Percentiles rank a stretch among this genome's conserved stretches.
These are phyloP conservation scores for Gossypium australe DNA, from an alignment of 345 rosid genomes.

Conservation along the genomic window DNA sequence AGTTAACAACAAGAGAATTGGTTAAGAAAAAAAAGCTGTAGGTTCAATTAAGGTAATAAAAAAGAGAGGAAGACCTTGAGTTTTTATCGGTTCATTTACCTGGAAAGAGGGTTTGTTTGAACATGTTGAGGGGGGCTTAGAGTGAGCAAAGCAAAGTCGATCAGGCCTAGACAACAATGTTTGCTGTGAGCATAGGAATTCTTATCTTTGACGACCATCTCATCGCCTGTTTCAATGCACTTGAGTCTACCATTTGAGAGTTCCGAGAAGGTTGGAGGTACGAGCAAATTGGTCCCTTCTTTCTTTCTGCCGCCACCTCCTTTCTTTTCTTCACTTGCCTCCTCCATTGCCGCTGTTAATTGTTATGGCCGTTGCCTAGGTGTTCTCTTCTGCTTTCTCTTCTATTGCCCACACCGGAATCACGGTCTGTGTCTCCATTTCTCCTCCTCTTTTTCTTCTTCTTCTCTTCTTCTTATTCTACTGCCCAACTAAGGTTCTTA, in stretches of 20 bases:
- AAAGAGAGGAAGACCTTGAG: too few species aligned
- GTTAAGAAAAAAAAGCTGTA: too few species aligned
- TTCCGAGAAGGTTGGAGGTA: slow-evolving; percentile 48
- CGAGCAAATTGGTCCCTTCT: slow-evolving; percentile 56
- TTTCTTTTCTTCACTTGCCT: slow-evolving; percentile 19
- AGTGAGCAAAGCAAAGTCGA: slow-evolving; percentile 56
- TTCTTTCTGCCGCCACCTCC: slow-evolving; percentile 4
- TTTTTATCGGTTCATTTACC: slow-evolving; percentile 28
- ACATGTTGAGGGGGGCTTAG: slow-evolving; percentile 75
- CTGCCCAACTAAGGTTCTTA: too few species aligned
- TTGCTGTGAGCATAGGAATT: slow-evolving; percentile 61
- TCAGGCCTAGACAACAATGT: slow-evolving; percentile 80
- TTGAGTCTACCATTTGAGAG: slow-evolving; percentile 62
- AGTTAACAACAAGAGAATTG: too few species aligned
- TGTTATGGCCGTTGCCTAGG: neutral
- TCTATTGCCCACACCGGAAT: too few species aligned
- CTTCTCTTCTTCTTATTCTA: too few species aligned
- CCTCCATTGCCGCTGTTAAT: slow-evolving; percentile 13
- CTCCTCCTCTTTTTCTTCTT: too few species aligned
- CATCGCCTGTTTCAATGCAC: slow-evolving; percentile 84
- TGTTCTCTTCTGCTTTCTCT: too few species aligned
- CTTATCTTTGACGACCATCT: slow-evolving; percentile 54
- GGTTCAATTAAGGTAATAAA: too few species aligned
- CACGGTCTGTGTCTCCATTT: too few species aligned
- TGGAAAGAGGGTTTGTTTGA: slow-evolving; percentile 56